These are phyloP conservation scores for Cyathus striatus DNA, from an alignment of 768 basidiomycete species.

Conservation along the genomic window DNA sequence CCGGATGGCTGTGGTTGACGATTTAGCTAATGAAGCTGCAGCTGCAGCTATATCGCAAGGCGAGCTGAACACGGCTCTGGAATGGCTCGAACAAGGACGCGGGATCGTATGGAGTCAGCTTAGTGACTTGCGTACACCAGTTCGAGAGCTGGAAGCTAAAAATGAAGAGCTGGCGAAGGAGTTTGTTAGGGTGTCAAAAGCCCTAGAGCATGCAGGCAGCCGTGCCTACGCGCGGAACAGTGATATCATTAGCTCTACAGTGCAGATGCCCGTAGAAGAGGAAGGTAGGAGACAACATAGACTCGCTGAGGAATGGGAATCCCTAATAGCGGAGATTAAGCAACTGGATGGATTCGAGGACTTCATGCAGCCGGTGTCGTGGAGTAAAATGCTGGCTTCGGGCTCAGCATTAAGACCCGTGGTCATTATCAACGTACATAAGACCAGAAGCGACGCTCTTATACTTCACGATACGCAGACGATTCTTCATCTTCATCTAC, in stretches of 20 bases:
- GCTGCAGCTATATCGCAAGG: not conserved
- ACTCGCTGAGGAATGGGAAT: not conserved
- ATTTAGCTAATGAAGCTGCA: not conserved
- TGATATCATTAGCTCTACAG: not conserved
- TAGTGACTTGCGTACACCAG: slow-evolving; percentile 9
- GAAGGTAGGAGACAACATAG: not conserved
- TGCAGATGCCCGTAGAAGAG: not conserved
- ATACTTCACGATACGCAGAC: not conserved
- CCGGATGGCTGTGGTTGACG: not conserved
- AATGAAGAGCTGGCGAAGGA: not conserved
- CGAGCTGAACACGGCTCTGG: slow-evolving; percentile 7
- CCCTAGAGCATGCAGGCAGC: not conserved
- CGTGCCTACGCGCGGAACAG: not conserved
- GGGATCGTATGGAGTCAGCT: slow-evolving; percentile 14
- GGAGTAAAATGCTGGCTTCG: not conserved
- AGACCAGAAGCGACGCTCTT: not conserved
- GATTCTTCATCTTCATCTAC: not conserved
- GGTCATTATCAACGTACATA: not conserved
- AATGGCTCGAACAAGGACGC: slow-evolving; percentile 16
- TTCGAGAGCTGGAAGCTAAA: slow-evolving; percentile 6
- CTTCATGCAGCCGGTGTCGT: not conserved
- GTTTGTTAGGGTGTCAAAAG: not conserved
- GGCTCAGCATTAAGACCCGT: not conserved
- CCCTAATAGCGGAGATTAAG: not conserved
- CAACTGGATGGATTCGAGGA: not conserved